phyloP scores from a whole-genome alignment of 257 asterid genomes.

The Pogostemon cablin region DNA sequence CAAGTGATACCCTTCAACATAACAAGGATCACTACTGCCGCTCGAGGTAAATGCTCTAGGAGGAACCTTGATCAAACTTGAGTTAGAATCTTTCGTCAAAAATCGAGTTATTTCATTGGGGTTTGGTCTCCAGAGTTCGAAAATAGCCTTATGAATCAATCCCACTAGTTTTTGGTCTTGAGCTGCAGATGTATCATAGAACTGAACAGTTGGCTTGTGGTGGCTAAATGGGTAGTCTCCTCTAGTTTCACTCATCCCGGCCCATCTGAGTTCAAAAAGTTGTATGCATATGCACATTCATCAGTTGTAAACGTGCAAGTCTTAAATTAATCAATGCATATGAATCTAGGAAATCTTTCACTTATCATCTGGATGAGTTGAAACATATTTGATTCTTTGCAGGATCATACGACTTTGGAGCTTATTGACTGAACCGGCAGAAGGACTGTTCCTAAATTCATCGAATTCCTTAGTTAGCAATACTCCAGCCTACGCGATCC shows the following conservation, averaged over 20 bases:
- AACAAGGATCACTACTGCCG: conserved; percentile 95
- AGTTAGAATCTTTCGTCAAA: conserved; percentile 67
- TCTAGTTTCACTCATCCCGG: conserved; percentile 75
- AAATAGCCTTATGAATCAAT: conserved; percentile 82
- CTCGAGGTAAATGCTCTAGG: conserved; percentile 77
- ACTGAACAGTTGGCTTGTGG: conserved; percentile 90
- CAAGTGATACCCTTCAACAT: conserved; percentile 89
- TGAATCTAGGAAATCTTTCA: conserved; percentile 44
- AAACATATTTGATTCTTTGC: conserved; percentile 75
- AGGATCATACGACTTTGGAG: conserved; percentile 79
- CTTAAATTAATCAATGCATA: conserved; percentile 3
- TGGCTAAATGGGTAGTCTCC: conserved; percentile 97
- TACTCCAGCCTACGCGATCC: conserved; percentile 90
- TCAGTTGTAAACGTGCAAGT: not conserved
- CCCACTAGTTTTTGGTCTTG: conserved; percentile 92
- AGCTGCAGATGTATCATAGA: conserved; percentile 84
- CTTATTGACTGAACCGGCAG: conserved; percentile 92
- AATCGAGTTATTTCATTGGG: conserved; percentile 77
- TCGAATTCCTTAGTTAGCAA: conserved; percentile 82
- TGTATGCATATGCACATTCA: not conserved
- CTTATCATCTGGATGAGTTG: conserved; percentile 75
- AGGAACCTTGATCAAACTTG: conserved; percentile 71
- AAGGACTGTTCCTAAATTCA: conserved; percentile 66
- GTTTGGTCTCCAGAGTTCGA: conserved; percentile 94
- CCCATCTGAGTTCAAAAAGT: conserved; percentile 58